Base-by-base conservation (phyloP, 805 yeast species). In the Ogataea ganodermae region DNA sequence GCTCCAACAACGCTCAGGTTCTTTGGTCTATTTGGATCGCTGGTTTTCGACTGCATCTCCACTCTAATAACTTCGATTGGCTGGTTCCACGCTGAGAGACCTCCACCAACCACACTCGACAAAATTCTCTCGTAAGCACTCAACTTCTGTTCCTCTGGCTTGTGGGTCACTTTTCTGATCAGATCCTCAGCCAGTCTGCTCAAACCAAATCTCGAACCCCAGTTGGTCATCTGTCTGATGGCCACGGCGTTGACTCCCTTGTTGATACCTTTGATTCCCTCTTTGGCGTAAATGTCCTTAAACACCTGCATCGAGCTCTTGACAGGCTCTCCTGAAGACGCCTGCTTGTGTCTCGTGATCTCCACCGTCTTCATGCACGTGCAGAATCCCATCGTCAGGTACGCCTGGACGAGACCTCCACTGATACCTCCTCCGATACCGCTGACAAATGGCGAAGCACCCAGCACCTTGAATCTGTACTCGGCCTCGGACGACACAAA, bases 351-450 rank as follows among this genome's bases (percentile, higher is more conserved):
- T 63, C 98, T 81, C 13, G 99, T 94, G 71, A 94, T 94, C 69
- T 94, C 99, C 38, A 91, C 98, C 0, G 99, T 94, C 72, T 94
- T 94, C 97, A 94, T 94, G 73, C 97, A 92, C 1, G 99, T 94
- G 71, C 97, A 89, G 79, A 94, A 91, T 6, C 99, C 98, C 91
- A 92, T 87, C 4, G 98, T 90, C 53, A 90, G 75, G 64, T 94
- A 94, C 10, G 97, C 95, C 74, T 94, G 99, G 7, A 94, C 96
- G 50, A 94, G 78, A 69, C 99, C 99, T 69, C 98, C 99, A 45
- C 85, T 65, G 67, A 94, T 81, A 78, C 99, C 99, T 62, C 98
- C 98, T 48, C 89, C 81, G 68, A 94, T 90, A 66, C 99, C 99
- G 12, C 94, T 79, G 24, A 81, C 75, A 60, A 94, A 90, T 53